Conservation (phyloP, 2,329 filamentous ascomycete species). For the Claviceps africana region DNA sequence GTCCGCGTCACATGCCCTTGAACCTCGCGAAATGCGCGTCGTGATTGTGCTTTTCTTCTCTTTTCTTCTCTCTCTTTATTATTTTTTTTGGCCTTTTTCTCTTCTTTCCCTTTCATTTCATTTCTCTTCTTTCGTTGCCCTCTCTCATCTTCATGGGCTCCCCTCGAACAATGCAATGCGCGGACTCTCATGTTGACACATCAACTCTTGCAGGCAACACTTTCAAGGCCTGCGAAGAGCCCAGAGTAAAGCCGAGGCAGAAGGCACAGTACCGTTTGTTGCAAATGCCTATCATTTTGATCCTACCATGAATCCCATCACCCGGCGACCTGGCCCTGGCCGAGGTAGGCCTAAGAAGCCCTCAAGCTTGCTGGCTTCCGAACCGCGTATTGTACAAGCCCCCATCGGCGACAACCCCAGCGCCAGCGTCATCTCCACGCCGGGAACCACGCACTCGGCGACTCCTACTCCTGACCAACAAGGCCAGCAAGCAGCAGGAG, state of each 20-base stretch:
- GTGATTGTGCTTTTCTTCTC: background rate
- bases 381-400: background rate
- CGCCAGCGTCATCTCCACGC: background rate
- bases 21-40: background rate
- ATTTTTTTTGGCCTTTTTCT: no score
- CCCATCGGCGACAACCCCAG: background rate
- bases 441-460: background rate
- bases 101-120: no score
- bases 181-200: background rate
- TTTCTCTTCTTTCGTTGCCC: background rate
- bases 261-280: slow-evolving; percentile 13
- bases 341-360: slow-evolving; percentile 39
- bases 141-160: no score
- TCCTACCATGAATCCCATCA: slow-evolving; percentile 43
- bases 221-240: slow-evolving; percentile 44
- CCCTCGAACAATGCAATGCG: background rate
- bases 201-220: slow-evolving; percentile 34
- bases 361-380: background rate
- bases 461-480: background rate
- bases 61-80: no score
- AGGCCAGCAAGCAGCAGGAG: background rate
- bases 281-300: slow-evolving; percentile 29
- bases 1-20: background rate
- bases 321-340: slow-evolving; percentile 44
- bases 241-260: slow-evolving; percentile 37